A percentile compares a stretch with the other conserved stretches of the same genome.
Evolutionary conservation across 2,329 filamentous ascomycete species (phyloP).

Genomic region (Epichloe brachyelytri): DNA sequence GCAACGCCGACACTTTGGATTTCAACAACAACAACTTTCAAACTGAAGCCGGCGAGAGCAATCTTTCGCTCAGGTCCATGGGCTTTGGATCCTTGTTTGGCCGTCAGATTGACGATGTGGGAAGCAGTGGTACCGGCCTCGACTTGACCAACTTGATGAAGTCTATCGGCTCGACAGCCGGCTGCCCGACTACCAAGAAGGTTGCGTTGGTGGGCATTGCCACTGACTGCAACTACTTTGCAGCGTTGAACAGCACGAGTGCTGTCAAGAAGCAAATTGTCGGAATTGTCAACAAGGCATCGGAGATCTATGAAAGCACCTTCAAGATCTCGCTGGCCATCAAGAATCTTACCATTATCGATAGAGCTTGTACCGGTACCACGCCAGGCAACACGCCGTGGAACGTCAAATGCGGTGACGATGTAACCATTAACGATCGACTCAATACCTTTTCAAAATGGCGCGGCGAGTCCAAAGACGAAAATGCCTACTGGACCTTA

Average conservation of each 20-base stretch:
- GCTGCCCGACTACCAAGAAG: slow-evolving; percentile 80
- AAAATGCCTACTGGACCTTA: slow-evolving; percentile 87
- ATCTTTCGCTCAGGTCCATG: slow-evolving; percentile 41
- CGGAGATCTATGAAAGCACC: slow-evolving; percentile 72
- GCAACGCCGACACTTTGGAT: slow-evolving; percentile 58
- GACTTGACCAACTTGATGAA: slow-evolving; percentile 60
- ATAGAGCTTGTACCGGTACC: slow-evolving; percentile 59
- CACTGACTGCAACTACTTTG: slow-evolving; percentile 82
- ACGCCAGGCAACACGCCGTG: slow-evolving; percentile 58
- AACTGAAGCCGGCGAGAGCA: slow-evolving; percentile 41
- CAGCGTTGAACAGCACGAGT: slow-evolving; percentile 52
- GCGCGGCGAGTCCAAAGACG: slow-evolving; percentile 66
- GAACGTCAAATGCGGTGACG: slow-evolving; percentile 63
- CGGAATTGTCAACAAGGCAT: slow-evolving; percentile 71
- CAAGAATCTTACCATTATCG: slow-evolving; percentile 69
- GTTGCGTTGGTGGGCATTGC: slow-evolving; percentile 87
- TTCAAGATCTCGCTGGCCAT: slow-evolving; percentile 94
- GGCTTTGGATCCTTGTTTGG: slow-evolving; percentile 57
- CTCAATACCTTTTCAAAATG: slow-evolving; percentile 81
- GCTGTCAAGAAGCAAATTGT: slow-evolving; percentile 62
- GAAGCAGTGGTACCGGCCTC: slow-evolving; percentile 53
- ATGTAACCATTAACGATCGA: slow-evolving; percentile 57
- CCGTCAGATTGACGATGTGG: slow-evolving; percentile 57
- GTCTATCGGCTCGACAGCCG: slow-evolving; percentile 69
- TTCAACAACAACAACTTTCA: slow-evolving; percentile 75